Evolutionary conservation across 2,329 filamentous ascomycete species (phyloP), one percentile per base, ranked within the genome.

Genomic region (Stagonosporopsis vannaccii): DNA sequence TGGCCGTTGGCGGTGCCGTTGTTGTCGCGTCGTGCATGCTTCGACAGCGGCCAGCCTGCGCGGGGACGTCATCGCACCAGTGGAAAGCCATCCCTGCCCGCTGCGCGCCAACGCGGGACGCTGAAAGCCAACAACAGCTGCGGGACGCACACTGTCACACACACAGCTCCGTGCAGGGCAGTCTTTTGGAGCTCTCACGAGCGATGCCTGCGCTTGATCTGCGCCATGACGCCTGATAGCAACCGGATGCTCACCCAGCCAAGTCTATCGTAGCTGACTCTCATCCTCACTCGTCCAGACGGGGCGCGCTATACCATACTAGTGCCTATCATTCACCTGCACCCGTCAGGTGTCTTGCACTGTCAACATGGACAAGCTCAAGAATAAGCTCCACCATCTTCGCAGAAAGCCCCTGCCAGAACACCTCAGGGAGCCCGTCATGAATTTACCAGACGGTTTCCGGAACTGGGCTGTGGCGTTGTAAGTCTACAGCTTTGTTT

Each of bases 391-490:
- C 22, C 58, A 72, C 50, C 58, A 62, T 30, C 43, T 68, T 30
- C 61, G 67, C 51, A 62, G 69, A 32, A 68, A 64, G 41, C 59
- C 70, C 19, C 59, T 61, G 43, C 63, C 63, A 54, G 61, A 59
- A 6, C 63, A 69, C 45, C 61, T 65, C n/a, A 68, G 66, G 63
- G 58, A 65, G 39, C 60, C 58, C n/a, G 59, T 62, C 8, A 59
- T 61, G 44, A 64, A 32, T 61, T 56, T 36, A 56, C 49, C 55
- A n/a, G 37, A 58, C 39, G 62, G 69, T 42, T 77, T 78, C 53
- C 70, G 72, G 55, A 66, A 75, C 52, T 78, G 76, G 76, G 74
- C 72, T 42, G 63, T 77, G 22, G 75, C 76, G 51, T 78, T 78
- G 75, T 78, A 67, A 63, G 72, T 59, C 17, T 22, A 30, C 11